Evolutionary conservation across 129 eudicot genomes (phyloP), one percentile per base, ranked within the genome.

Genomic region (Arctium minus): DNA sequence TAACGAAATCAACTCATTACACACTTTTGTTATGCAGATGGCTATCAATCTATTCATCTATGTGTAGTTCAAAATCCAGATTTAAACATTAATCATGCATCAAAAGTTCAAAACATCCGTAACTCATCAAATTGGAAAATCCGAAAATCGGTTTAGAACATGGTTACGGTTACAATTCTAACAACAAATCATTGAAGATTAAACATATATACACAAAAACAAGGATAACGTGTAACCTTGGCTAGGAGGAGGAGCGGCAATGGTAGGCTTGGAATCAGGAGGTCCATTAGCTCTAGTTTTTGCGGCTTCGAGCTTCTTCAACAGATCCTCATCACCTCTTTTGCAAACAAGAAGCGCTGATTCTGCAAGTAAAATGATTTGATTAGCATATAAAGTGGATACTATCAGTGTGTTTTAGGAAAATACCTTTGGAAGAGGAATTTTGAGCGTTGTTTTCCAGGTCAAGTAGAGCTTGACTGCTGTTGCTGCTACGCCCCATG

Each of bases 221-320:
- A 70, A n/a, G 35, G 46, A 67, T 67, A 22, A 8, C 13, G 40
- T 7, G 18, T 3, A 42, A 86, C 88, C 85, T 86, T 85, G 89
- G 87, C 93, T 90, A 83, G 80, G 84, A 67, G 91, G 93, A 67
- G 80, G 83, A 18, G 89, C 67, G 9, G 85, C 33, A 2, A 85
- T 88, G 0, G 53, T 7, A 10, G 90, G 89, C 42, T 78, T 90
- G 5, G 81, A 80, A 80, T 72, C 82, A 6, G 80, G 80, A 48
- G 40, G 30, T 68, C 79, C 67, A 64, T 73, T 73, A 32, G 87
- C 87, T 73, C 44, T 79, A 6, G 73, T 13, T 79, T 75, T 88
- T 7, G 85, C 69, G 1, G 84, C 83, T 71, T 78, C 84, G 17
- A 82, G 35, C 83, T 82, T 80, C 77, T 82, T 80, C 42, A 74